Percentiles rank a stretch among this genome's conserved stretches.
These are phyloP conservation scores for Rasamsonia emersonii DNA, from an alignment of 2,329 filamentous ascomycete species.

Conservation along the genomic window DNA sequence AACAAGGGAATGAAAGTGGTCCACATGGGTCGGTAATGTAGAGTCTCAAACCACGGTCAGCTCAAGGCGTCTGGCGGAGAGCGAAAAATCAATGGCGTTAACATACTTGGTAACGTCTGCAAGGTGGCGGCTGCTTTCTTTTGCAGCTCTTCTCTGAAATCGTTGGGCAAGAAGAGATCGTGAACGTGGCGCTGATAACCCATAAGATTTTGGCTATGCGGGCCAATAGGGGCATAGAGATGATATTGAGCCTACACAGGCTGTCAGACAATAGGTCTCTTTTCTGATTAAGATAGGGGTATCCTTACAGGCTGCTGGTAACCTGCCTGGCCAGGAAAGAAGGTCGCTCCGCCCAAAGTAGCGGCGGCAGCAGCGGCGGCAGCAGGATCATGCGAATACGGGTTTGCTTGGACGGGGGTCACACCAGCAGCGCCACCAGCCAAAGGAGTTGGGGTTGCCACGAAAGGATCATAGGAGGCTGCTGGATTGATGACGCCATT, in stretches of 20 bases:
- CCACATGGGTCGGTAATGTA: conserved; percentile 64
- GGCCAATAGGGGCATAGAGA: conserved; percentile 78
- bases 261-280: no score
- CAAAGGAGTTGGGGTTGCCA: conserved; percentile 49
- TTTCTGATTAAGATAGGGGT: no score
- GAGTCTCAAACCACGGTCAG: conserved; percentile 39
- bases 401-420: conserved; percentile 51
- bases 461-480: conserved; percentile 56
- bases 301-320: conserved; percentile 56
- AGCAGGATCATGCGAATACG: conserved; percentile 66
- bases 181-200: conserved; percentile 80
- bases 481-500: conserved; percentile 43
- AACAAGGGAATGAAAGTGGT: conserved; percentile 87
- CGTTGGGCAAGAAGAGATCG: conserved; percentile 86
- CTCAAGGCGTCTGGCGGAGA: conserved; percentile 4
- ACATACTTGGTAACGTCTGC: conserved; percentile 70
- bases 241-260: conserved; percentile 70
- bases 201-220: conserved; percentile 70
- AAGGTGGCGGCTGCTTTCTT: conserved; percentile 78
- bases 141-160: conserved; percentile 77
- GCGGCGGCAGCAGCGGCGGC: conserved; percentile 14
- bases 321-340: conserved; percentile 52
- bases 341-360: conserved; percentile 53
- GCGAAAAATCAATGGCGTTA: no score
- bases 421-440: conserved; percentile 35